Percentiles rank a stretch among this genome's conserved stretches.
Conservation (phyloP, 805 yeast species). For the Saturnispora hagleri region DNA sequence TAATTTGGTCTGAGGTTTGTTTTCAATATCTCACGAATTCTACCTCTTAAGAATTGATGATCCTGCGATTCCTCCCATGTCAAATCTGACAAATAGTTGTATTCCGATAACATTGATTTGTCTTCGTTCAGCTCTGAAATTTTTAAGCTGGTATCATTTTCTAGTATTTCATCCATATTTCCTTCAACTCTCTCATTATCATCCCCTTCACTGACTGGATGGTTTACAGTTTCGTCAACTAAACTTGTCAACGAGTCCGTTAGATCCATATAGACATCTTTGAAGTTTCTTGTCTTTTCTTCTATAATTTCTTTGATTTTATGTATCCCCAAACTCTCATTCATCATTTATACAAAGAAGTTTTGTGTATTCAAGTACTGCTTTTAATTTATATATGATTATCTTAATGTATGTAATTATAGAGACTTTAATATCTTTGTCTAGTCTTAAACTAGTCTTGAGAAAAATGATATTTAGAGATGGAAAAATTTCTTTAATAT, state of each 20-base stretch:
- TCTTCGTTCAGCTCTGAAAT: not conserved
- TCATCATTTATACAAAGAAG: not conserved
- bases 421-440: too few relatives aligned
- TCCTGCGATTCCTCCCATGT: constrained; percentile 29
- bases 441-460: not conserved
- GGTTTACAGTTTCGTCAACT: constrained; percentile 37
- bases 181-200: constrained; percentile 21
- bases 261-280: constrained; percentile 18
- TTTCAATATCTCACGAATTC: constrained; percentile 40
- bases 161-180: constrained; percentile 15
- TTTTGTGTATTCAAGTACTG: not conserved
- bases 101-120: not conserved
- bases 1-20: constrained; percentile 32
- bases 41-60: constrained; percentile 33
- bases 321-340: not conserved
- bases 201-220: constrained; percentile 34
- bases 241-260: constrained; percentile 29
- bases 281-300: constrained; percentile 1
- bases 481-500: not conserved
- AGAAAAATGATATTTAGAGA: not conserved
- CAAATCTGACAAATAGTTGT: constrained; percentile 21
- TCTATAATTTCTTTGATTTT: not conserved
- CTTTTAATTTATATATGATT: not conserved
- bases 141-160: not conserved
- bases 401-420: not conserved